Evolutionary conservation across 2,329 filamentous ascomycete species (phyloP).

Genomic region (Ciborinia camelliae): DNA sequence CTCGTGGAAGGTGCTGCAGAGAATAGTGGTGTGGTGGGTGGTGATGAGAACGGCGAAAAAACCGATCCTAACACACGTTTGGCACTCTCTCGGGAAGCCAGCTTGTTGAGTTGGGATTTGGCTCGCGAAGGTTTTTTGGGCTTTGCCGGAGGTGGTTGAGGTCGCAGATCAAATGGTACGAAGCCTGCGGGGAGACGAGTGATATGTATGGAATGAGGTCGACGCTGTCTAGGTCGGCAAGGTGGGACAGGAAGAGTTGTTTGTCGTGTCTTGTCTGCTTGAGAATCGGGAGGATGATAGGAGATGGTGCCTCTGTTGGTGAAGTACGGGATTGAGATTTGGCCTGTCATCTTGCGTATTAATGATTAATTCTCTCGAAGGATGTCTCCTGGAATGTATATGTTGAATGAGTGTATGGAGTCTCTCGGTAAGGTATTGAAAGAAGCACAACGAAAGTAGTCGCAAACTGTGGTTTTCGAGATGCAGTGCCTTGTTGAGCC

Average conservation of each 20-base stretch:
- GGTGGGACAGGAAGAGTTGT: slow-evolving; percentile 40
- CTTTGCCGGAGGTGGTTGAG: slow-evolving; percentile 32
- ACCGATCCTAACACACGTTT: slow-evolving; percentile 38
- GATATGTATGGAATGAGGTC: slow-evolving; percentile 56
- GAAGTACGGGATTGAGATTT: slow-evolving; percentile 27
- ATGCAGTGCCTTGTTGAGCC: not conserved
- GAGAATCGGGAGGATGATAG: slow-evolving; percentile 29
- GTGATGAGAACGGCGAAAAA: slow-evolving; percentile 31
- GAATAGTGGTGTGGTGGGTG: slow-evolving; percentile 17
- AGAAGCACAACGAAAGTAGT: slow-evolving; percentile 7
- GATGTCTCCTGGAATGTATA: not conserved
- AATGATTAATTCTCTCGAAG: slow-evolving; percentile 21
- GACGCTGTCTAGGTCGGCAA: slow-evolving; percentile 49
- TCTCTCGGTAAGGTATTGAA: not conserved
- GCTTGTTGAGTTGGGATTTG: slow-evolving; percentile 40
- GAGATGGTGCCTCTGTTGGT: slow-evolving; percentile 32
- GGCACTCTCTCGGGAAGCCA: slow-evolving; percentile 45
- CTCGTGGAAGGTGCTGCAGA: slow-evolving; percentile 23
- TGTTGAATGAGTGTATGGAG: slow-evolving; percentile 16
- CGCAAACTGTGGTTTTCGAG: slow-evolving; percentile 1
- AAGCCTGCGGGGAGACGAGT: slow-evolving; percentile 46
- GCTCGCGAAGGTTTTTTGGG: slow-evolving; percentile 37
- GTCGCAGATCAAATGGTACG: slow-evolving; percentile 39
- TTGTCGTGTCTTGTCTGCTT: slow-evolving; percentile 22
- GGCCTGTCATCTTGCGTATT: slow-evolving; percentile 35